Percentiles rank a stretch among this genome's conserved stretches.
Conservation (phyloP, 2,329 filamentous ascomycete species). For the Trichoderma sp. region DNA sequence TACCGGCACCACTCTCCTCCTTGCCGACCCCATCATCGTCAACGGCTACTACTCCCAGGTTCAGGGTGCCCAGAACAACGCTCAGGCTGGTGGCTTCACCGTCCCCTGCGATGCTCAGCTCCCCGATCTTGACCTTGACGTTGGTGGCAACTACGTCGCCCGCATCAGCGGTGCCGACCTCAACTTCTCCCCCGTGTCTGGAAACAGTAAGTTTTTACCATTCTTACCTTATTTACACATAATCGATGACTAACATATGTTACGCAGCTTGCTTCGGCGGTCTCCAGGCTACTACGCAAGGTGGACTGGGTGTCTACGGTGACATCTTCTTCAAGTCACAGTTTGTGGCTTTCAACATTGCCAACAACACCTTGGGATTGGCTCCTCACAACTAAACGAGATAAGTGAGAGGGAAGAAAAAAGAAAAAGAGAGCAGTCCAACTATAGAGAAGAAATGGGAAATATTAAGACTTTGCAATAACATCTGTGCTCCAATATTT, state of each 20-base stretch:
- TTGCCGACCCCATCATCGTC: conserved; percentile 59
- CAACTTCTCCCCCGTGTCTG: conserved; percentile 56
- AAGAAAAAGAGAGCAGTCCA: conserved; percentile 3
- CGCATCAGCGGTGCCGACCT: conserved; percentile 57
- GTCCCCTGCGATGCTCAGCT: conserved; percentile 52
- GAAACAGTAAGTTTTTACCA: conserved; percentile 51
- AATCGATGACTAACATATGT: neutral
- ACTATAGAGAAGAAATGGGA: conserved; percentile 15
- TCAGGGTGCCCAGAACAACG: conserved; percentile 47
- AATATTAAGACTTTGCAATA: conserved; percentile 20
- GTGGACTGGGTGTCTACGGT: conserved; percentile 63
- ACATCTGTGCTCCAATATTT: neutral
- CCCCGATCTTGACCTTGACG: conserved; percentile 57
- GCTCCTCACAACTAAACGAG: conserved; percentile 40
- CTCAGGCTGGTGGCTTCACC: conserved; percentile 49
- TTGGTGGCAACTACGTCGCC: conserved; percentile 63
- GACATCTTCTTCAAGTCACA: conserved; percentile 66
- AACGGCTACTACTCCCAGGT: conserved; percentile 54
- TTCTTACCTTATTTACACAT: neutral
- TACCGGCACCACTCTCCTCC: conserved; percentile 66
- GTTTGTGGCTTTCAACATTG: conserved; percentile 61
- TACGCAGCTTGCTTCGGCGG: conserved; percentile 67
- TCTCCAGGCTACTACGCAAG: conserved; percentile 59
- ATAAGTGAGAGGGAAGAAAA: conserved; percentile 1
- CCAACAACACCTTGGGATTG: conserved; percentile 58